Conservation (phyloP, 345 rosid genomes). For the Gossypium ekmanianum region DNA sequence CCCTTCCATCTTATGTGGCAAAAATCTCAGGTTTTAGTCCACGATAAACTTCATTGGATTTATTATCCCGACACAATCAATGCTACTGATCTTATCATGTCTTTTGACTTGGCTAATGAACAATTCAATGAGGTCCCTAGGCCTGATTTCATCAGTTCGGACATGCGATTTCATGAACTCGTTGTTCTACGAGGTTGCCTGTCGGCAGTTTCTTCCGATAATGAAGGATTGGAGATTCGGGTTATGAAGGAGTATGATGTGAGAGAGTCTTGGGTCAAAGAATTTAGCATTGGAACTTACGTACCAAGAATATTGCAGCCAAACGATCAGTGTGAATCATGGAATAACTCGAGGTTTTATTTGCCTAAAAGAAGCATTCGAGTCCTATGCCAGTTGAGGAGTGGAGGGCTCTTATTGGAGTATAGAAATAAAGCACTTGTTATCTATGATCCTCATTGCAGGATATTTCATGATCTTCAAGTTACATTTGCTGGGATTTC, state of each 20-base stretch:
- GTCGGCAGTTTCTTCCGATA: slow-evolving; percentile 47
- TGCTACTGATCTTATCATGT: slow-evolving; percentile 46
- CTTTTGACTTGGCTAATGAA: slow-evolving; percentile 70
- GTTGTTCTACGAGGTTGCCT: slow-evolving; percentile 54
- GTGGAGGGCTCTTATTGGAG: slow-evolving; percentile 74
- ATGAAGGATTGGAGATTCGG: slow-evolving; percentile 76
- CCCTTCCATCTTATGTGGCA: slow-evolving; percentile 48
- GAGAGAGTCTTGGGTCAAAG: slow-evolving; percentile 66
- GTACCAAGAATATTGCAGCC: slow-evolving; percentile 62
- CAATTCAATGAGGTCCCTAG: slow-evolving; percentile 64
- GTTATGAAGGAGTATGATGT: slow-evolving; percentile 63
- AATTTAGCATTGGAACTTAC: slow-evolving; percentile 54
- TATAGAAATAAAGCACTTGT: slow-evolving; percentile 59
- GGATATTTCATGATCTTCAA: slow-evolving; percentile 48
- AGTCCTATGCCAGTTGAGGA: slow-evolving; percentile 52
- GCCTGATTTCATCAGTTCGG: slow-evolving; percentile 58
- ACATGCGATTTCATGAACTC: slow-evolving; percentile 52
- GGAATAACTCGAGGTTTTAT: not conserved
- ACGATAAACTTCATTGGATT: slow-evolving; percentile 72
- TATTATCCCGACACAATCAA: no score
- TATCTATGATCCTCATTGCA: slow-evolving; percentile 51
- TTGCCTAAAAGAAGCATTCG: slow-evolving; percentile 37
- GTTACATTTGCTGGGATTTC: slow-evolving; percentile 48
- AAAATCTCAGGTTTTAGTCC: slow-evolving; percentile 57
- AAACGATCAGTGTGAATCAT: slow-evolving; percentile 3